Evolutionary conservation across 768 basidiomycete genomes (phyloP).

Genomic region (Lactarius evosmus): DNA sequence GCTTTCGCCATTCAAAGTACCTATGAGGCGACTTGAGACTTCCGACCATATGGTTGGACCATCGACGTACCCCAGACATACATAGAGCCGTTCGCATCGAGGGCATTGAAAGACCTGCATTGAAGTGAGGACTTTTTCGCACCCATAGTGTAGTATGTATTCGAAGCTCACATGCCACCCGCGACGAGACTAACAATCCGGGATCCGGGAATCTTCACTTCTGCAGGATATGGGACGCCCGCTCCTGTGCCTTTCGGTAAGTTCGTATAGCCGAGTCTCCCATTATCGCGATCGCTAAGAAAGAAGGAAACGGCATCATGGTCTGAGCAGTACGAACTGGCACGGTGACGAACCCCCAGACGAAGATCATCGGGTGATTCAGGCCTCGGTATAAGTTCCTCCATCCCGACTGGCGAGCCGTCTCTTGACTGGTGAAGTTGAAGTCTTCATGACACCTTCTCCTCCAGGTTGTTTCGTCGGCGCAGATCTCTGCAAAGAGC

Average conservation of each 20-base stretch:
- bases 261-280: constrained; percentile 57
- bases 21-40: constrained; percentile 36
- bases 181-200: constrained; percentile 72
- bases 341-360: constrained; percentile 54
- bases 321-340: not conserved
- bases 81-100: constrained; percentile 70
- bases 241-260: constrained; percentile 37
- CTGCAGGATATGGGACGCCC: constrained; percentile 61
- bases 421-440: constrained; percentile 70
- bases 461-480: constrained; percentile 81
- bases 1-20: constrained; percentile 53
- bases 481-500: constrained; percentile 55
- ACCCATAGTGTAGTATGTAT: not conserved
- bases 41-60: not conserved
- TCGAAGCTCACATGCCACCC: constrained; percentile 67
- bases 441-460: constrained; percentile 64
- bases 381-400: constrained; percentile 75
- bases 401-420: constrained; percentile 75
- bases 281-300: constrained; percentile 55
- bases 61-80: constrained; percentile 72
- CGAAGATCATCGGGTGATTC: constrained; percentile 47
- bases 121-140: not conserved
- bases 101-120: constrained; percentile 78
- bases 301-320: not conserved
- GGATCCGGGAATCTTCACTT: constrained; percentile 55